phyloP scores from a whole-genome alignment of 768 basidiomycete genomes.

The Hydnomerulius pinastri region DNA sequence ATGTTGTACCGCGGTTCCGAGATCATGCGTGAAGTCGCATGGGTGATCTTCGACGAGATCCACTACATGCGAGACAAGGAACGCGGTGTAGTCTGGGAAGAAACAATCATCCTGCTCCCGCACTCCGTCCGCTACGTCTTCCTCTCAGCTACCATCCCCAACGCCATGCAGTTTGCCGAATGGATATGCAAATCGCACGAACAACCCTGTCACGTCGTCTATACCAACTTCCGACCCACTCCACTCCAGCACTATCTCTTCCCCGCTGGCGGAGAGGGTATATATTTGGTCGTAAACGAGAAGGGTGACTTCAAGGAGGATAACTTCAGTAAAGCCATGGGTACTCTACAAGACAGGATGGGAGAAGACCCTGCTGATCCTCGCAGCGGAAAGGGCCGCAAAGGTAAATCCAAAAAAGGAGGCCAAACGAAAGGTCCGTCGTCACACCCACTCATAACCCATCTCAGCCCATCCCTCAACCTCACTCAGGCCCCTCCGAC shows the following conservation, averaged over 20 bases:
- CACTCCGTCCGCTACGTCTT: slow-evolving; percentile 97
- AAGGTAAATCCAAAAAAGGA: slow-evolving; percentile 94
- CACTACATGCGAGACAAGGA: slow-evolving; percentile 99
- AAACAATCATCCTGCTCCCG: slow-evolving; percentile 95
- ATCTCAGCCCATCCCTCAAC: slow-evolving; percentile 4
- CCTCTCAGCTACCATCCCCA: slow-evolving; percentile 97
- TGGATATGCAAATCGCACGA: slow-evolving; percentile 98
- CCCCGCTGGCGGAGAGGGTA: slow-evolving; percentile 94
- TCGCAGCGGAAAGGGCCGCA: slow-evolving; percentile 78
- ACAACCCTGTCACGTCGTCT: slow-evolving; percentile 98
- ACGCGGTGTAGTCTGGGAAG: slow-evolving; percentile 99
- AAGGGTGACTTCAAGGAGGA: slow-evolving; percentile 97
- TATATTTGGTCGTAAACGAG: slow-evolving; percentile 98
- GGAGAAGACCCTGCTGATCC: slow-evolving; percentile 95
- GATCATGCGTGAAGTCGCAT: slow-evolving; percentile 99
- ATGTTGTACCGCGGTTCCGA: slow-evolving; percentile 99
- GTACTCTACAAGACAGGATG: slow-evolving; percentile 76
- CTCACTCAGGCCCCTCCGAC: slow-evolving; percentile 74
- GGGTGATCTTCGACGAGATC: slow-evolving; percentile 99
- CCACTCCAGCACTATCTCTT: slow-evolving; percentile 98
- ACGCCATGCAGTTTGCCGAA: slow-evolving; percentile 99
- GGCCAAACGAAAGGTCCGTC: slow-evolving; percentile 81
- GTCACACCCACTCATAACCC: not conserved
- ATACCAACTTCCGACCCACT: slow-evolving; percentile 98
- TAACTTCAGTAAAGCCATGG: slow-evolving; percentile 98